Percentiles rank a stretch among this genome's conserved stretches.
These are phyloP conservation scores for Kodamaea nitidulidarum DNA, from an alignment of 805 yeast genomes.

Conservation along the genomic window DNA sequence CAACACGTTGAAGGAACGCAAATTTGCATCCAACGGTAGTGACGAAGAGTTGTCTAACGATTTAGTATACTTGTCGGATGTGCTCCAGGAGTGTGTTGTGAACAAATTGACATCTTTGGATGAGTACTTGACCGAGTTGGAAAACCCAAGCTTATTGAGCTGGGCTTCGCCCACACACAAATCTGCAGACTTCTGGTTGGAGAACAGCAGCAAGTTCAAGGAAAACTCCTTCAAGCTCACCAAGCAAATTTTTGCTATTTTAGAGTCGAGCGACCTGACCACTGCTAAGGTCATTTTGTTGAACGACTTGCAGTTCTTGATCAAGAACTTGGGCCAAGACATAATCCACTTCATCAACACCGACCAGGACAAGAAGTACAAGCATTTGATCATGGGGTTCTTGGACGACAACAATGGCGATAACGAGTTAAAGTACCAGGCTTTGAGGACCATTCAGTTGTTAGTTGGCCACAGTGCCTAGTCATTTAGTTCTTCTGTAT, in stretches of 20 bases:
- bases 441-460: constrained; percentile 90
- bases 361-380: constrained; percentile 52
- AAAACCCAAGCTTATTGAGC: constrained; percentile 73
- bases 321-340: constrained; percentile 37
- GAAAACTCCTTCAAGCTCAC: constrained; percentile 72
- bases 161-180: constrained; percentile 82
- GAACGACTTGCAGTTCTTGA: constrained; percentile 41
- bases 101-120: constrained; percentile 81
- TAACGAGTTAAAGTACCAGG: constrained; percentile 89
- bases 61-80: constrained; percentile 52
- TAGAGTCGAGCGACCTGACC: constrained; percentile 30
- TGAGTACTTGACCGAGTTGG: constrained; percentile 82
- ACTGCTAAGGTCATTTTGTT: constrained; percentile 34
- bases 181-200: constrained; percentile 85
- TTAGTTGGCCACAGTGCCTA: constrained; percentile 71
- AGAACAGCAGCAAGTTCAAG: constrained; percentile 72
- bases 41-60: constrained; percentile 87
- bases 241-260: constrained; percentile 53
- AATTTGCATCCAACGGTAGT: constrained; percentile 63
- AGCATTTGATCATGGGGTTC: constrained; percentile 78
- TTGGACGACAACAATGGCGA: constrained; percentile 66
- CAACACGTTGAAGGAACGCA: constrained; percentile 71
- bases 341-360: constrained; percentile 33
- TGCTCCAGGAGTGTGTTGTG: constrained; percentile 68
- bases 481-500: neutral